A percentile compares a stretch with the other conserved stretches of the same genome.
Evolutionary conservation across 345 rosid genomes (phyloP).

Genomic region (Aquilaria malaccensis): DNA sequence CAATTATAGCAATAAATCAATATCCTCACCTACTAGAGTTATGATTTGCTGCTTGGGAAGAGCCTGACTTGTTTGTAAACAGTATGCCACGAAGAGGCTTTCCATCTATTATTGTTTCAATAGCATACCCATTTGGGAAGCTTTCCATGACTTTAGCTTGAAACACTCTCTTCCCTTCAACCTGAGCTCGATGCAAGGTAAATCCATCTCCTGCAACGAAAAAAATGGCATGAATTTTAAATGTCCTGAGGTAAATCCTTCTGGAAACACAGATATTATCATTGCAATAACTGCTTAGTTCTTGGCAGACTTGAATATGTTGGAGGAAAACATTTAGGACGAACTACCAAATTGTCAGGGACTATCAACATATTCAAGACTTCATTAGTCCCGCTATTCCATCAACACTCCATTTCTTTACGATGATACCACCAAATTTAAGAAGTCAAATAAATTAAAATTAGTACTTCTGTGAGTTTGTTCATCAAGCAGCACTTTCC

Average conservation of each 20-base stretch:
- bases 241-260: constrained; percentile 1
- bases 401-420: too few species aligned
- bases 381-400: too few species aligned
- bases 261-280: background rate
- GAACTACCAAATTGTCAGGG: too few species aligned
- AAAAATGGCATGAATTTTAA: constrained; percentile 5
- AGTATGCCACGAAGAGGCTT: constrained; percentile 78
- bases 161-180: constrained; percentile 69
- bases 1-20: constrained; percentile 3
- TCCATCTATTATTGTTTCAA: constrained; percentile 85
- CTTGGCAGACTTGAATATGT: background rate
- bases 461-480: too few species aligned
- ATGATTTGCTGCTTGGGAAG: constrained; percentile 23
- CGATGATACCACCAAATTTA: too few species aligned
- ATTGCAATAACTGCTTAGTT: background rate
- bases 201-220: constrained; percentile 42
- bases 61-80: constrained; percentile 56
- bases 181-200: constrained; percentile 25
- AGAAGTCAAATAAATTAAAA: too few species aligned
- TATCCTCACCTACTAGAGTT: constrained; percentile 40
- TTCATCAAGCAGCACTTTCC: too few species aligned
- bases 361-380: too few species aligned
- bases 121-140: constrained; percentile 62
- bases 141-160: constrained; percentile 77
- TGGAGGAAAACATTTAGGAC: too few species aligned